phyloP scores from a whole-genome alignment of 768 basidiomycete species.

The Suillus lakei region DNA sequence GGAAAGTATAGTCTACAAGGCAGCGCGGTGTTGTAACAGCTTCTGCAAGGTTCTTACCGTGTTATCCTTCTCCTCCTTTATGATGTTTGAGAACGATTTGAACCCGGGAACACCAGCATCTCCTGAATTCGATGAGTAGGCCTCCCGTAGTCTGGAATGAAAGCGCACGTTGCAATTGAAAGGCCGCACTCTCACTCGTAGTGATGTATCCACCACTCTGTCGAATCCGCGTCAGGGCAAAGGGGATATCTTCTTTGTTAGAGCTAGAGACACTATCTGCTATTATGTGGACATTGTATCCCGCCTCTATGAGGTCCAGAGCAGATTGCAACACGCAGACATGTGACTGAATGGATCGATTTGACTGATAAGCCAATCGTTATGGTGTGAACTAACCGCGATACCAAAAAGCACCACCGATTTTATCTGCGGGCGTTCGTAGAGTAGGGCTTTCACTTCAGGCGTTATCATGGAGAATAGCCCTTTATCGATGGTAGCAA shows the following conservation, averaged over 20 bases:
- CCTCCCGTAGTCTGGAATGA: constrained; percentile 13
- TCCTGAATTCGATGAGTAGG: constrained; percentile 38
- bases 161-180: constrained; percentile 70
- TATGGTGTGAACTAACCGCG: constrained; percentile 58
- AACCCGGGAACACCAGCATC: constrained; percentile 70
- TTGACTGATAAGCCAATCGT: not conserved
- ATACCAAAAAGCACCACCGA: constrained; percentile 85
- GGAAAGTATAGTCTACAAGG: not conserved
- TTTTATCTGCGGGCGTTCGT: constrained; percentile 49
- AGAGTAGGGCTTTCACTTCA: constrained; percentile 60
- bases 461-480: constrained; percentile 87
- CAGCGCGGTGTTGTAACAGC: constrained; percentile 32
- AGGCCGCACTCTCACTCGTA: constrained; percentile 82
- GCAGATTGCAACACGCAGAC: constrained; percentile 89
- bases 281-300: constrained; percentile 66
- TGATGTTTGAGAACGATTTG: constrained; percentile 68
- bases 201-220: constrained; percentile 77
- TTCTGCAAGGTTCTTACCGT: constrained; percentile 48
- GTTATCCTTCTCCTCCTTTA: constrained; percentile 78
- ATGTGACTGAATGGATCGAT: constrained; percentile 62
- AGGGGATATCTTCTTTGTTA: constrained; percentile 78
- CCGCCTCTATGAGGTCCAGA: constrained; percentile 60
- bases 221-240: constrained; percentile 72
- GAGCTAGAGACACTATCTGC: constrained; percentile 87
- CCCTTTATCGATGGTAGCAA: constrained; percentile 74